Evolutionary conservation across 352 stramenopile genomes (phyloP), one percentile per base, ranked within the genome.

Genomic region (Detonula confervacea): DNA sequence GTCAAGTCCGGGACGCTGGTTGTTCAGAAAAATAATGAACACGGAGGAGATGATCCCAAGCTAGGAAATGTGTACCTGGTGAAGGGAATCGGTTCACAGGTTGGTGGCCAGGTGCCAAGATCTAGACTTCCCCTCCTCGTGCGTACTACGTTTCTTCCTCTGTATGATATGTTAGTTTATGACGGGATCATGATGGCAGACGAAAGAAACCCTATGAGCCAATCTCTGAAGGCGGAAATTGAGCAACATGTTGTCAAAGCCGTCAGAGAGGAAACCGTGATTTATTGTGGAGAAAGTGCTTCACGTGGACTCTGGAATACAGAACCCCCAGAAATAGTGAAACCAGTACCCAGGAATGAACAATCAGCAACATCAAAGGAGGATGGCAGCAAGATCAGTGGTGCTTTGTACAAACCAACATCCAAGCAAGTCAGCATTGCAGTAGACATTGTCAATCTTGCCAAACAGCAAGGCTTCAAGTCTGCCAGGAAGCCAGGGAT

Each of bases 151-250:
- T 74, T 74, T 18, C 37, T 74, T 18, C 66, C 66, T 9, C 12
- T 74, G 24, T 74, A 74, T 47, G 49, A 74, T 44, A 56, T 74
- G 11, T 27, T 74, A 11, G 66, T 74, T 6, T 74, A 74, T 66
- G 66, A 74, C 57, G 66, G 56, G 2, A 39, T 74, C 9, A 65
- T 66, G 52, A 47, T 74, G 66, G 33, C n/a, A 12, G 12, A 5
- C 5, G 33, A 42, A 11, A 11, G n/a, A 25, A 8, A n/a, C 18
- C 51, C 12, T 0, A 60, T 49, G 8, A 66, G 35, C 9, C 33
- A 37, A 52, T 39, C 24, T 2, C 7, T 54, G 2, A 74, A 74
- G 66, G 24, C 52, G 5, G 47, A 18, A 18, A 74, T 74, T 56
- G 16, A 66, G 22, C 8, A 33, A 27, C 52, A 74, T 27, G 52